These are phyloP conservation scores for Solioccasus polychromus DNA, from an alignment of 768 basidiomycete genomes.

Conservation along the genomic window DNA sequence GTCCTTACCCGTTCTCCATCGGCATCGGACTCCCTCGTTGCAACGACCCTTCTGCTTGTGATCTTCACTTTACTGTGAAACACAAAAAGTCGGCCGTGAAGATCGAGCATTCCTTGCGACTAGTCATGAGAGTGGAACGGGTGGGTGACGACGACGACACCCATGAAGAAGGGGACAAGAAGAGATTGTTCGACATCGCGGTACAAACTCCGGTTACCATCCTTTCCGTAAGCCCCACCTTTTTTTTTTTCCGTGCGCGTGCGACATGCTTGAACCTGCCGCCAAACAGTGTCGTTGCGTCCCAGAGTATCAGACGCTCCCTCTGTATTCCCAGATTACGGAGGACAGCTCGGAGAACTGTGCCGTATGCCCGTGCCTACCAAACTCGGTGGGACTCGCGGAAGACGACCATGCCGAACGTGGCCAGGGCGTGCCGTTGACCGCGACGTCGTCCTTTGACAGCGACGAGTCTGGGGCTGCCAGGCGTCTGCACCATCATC, in stretches of 20 bases:
- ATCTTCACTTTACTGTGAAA: conserved; percentile 74
- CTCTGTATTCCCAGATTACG: conserved; percentile 57
- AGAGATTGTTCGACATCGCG: conserved; percentile 84
- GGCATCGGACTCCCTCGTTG: conserved; percentile 20
- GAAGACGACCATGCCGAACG: not conserved
- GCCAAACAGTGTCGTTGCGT: conserved; percentile 79
- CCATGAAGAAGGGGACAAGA: conserved; percentile 61
- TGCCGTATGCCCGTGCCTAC: conserved; percentile 45
- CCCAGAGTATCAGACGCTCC: conserved; percentile 75
- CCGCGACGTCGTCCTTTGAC: conserved; percentile 33
- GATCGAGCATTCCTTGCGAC: conserved; percentile 75
- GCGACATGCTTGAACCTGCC: too few relatives aligned
- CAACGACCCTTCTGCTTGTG: conserved; percentile 7
- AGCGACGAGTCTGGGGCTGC: not conserved
- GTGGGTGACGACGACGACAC: conserved; percentile 58
- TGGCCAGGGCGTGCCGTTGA: conserved; percentile 11
- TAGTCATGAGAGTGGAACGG: conserved; percentile 77
- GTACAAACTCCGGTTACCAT: conserved; percentile 85
- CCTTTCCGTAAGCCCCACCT: conserved; percentile 63
- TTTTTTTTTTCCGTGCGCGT: not conserved
- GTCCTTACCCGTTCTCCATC: conserved; percentile 22
- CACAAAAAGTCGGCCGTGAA: conserved; percentile 61
- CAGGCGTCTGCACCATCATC: not conserved
- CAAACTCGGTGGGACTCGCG: not conserved
- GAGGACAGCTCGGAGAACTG: conserved; percentile 7